Percentiles rank a stretch among this genome's conserved stretches.
Evolutionary conservation across 352 stramenopile genomes (phyloP).

Genomic region (Phytophthora niederhauseri): DNA sequence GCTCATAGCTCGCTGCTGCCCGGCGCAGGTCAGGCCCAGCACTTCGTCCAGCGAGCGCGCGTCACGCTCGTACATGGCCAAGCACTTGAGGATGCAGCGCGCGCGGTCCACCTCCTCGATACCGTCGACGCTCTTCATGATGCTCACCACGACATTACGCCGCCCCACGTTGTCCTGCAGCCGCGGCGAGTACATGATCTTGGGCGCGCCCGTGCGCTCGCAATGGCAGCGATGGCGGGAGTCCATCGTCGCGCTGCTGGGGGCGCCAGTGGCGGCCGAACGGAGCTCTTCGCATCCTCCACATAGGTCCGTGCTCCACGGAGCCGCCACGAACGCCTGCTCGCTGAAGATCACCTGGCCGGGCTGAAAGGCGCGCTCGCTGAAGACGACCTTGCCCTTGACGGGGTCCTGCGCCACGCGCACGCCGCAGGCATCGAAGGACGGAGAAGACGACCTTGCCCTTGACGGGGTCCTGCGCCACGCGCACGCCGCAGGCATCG

Average conservation of each 20-base stretch:
- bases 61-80: constrained; percentile 63
- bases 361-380: constrained; percentile 53
- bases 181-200: constrained; percentile 48
- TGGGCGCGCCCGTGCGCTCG: constrained; percentile 31
- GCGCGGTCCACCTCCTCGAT: constrained; percentile 77
- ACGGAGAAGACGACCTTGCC: constrained; percentile 63
- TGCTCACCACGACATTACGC: constrained; percentile 57
- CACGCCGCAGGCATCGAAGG: constrained; percentile 62
- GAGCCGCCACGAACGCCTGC: constrained; percentile 71
- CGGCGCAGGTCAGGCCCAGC: constrained; percentile 51
- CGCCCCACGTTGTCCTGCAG: constrained; percentile 51
- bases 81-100: constrained; percentile 70
- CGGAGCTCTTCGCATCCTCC: constrained; percentile 56
- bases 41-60: constrained; percentile 50
- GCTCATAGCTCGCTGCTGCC: constrained; percentile 45
- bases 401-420: constrained; percentile 50
- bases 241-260: constrained; percentile 14
- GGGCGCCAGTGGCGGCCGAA: constrained; percentile 25
- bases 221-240: constrained; percentile 46
- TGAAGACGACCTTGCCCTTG: constrained; percentile 72
- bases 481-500: constrained; percentile 55
- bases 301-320: constrained; percentile 73
- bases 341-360: constrained; percentile 82
- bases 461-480: constrained; percentile 56
- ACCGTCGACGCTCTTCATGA: constrained; percentile 62